phyloP scores from a whole-genome alignment of 2,329 filamentous ascomycete genomes.

The Penicillium sp. region DNA sequence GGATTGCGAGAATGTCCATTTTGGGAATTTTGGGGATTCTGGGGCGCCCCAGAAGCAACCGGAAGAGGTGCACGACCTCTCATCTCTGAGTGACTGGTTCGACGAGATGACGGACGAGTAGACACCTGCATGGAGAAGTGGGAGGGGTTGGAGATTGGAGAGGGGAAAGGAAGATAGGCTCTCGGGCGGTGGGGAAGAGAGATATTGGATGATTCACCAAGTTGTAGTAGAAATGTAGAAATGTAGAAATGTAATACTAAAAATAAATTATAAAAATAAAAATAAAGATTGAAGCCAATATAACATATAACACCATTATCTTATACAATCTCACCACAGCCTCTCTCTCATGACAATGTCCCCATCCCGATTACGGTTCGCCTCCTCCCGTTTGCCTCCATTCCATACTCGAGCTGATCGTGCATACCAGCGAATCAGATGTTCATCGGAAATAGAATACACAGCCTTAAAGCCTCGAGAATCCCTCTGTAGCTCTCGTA shows the following conservation, averaged over 20 bases:
- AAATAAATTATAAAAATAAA: background rate
- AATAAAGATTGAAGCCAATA: background rate
- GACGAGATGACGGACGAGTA: constrained; percentile 24
- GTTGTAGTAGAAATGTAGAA: background rate
- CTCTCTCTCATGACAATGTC: constrained; percentile 6
- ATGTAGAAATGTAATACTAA: too few species aligned
- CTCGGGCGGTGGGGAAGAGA: constrained; percentile 13
- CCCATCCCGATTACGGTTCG: constrained; percentile 21
- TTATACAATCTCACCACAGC: background rate
- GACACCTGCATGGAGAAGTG: constrained; percentile 24
- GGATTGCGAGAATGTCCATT: constrained; percentile 45
- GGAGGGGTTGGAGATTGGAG: constrained; percentile 19
- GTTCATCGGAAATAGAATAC: background rate
- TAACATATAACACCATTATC: background rate
- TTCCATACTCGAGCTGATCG: constrained; percentile 5
- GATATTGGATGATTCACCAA: background rate
- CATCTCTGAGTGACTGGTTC: constrained; percentile 38
- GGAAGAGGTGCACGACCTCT: constrained; percentile 43
- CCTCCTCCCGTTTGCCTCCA: constrained; percentile 25
- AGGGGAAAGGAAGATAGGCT: constrained; percentile 16
- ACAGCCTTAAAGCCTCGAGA: background rate
- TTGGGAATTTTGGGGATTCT: constrained; percentile 32
- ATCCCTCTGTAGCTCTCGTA: background rate
- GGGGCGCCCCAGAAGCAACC: constrained; percentile 34
- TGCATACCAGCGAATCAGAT: constrained; percentile 7